Evolutionary conservation across 768 basidiomycete genomes (phyloP), one percentile per base, ranked within the genome.

Genomic region (Naematelia encephala): DNA sequence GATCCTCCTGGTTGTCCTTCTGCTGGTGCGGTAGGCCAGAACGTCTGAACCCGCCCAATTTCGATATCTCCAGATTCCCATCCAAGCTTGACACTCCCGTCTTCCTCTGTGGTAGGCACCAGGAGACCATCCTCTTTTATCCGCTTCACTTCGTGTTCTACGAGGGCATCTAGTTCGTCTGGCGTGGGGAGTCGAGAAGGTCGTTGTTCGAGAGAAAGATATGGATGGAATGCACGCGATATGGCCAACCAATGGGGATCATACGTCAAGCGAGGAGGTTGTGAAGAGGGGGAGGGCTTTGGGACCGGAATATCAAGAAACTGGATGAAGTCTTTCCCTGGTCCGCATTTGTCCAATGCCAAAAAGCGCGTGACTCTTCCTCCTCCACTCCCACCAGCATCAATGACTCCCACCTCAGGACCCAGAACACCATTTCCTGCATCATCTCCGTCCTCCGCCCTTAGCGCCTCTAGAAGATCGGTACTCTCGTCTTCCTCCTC

Each of bases 171-270:
- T 8, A 84, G 81, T 14, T 82, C 75, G 0, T 78, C 76, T 51
- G 83, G 82, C 0, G 82, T 80, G 0, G 92, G 91, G 66, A 90
- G 86, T 0, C 80, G 66, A 0, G 73, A 73, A 61, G 87, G 87
- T 0, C 70, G 79, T 3, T 73, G 66, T 42, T 66, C 52, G 4
- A 82, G 81, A 2, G 88, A 86, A 61, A 97, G 82, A 78, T 82
- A 87, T 0, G 87, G 86, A 60, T 91, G 84, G 64, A 93, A 88
- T 0, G 90, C 91, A 5, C 89, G 87, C 3, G 85, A 86, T 69
- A 99, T 91, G 0, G 91, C 92, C 48, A 98, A 84, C 96, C 96
- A 99, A 73, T 91, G 86, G 0, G 87, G 86, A 69, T 97, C 92
- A 76, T 84, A 96, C 13, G 82, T 81, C 19, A 97, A 39, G 13